A percentile compares a stretch with the other conserved stretches of the same genome.
phyloP scores from a whole-genome alignment of 352 stramenopile species.

The Elongisporangium undulatum region DNA sequence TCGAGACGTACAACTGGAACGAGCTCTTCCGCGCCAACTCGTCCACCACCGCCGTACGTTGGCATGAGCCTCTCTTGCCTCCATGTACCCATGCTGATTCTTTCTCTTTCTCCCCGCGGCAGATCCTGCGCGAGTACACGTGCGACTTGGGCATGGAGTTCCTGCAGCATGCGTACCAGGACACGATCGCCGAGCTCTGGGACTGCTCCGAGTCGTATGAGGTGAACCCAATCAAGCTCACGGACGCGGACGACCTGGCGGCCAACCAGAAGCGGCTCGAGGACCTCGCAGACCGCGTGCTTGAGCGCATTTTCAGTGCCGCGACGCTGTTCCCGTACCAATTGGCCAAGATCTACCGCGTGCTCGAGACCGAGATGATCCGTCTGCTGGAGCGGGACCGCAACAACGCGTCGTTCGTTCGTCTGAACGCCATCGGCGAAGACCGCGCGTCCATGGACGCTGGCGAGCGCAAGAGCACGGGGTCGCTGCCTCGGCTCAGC shows the following conservation, averaged over 20 bases:
- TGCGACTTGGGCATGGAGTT: constrained; percentile 68
- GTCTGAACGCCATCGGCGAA: constrained; percentile 52
- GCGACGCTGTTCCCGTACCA: constrained; percentile 64
- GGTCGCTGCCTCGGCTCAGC: constrained; percentile 44
- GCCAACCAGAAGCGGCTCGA: constrained; percentile 54
- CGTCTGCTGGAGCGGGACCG: constrained; percentile 61
- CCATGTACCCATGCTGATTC: background rate
- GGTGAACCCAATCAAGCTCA: constrained; percentile 54
- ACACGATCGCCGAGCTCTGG: constrained; percentile 53
- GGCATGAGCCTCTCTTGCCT: background rate
- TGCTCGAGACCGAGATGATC: constrained; percentile 69
- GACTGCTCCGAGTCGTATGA: constrained; percentile 41
- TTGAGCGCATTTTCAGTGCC: constrained; percentile 44
- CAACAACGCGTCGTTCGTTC: constrained; percentile 38
- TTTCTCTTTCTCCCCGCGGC: background rate
- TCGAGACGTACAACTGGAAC: constrained; percentile 78
- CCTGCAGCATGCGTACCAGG: constrained; percentile 44
- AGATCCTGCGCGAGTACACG: constrained; percentile 77
- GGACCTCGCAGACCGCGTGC: constrained; percentile 38
- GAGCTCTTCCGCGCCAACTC: constrained; percentile 82
- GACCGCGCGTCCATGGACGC: constrained; percentile 15
- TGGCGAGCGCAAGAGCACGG: constrained; percentile 30
- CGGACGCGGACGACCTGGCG: constrained; percentile 30
- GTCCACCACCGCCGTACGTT: constrained; percentile 50
- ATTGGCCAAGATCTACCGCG: constrained; percentile 72